phyloP scores from a whole-genome alignment of 2,329 filamentous ascomycete species.

The Talaromyces funiculosus region DNA sequence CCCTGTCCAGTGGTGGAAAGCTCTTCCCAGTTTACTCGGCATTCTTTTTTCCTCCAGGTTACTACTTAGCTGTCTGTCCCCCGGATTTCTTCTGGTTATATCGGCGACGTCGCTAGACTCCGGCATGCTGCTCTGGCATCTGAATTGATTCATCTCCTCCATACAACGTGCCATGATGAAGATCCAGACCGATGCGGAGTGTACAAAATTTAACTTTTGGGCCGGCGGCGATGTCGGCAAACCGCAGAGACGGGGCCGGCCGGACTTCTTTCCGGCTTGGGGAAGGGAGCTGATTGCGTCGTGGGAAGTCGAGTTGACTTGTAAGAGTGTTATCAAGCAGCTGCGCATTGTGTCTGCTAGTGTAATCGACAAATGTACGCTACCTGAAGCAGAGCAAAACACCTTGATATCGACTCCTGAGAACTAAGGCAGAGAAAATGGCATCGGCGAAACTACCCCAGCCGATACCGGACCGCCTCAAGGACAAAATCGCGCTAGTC shows the following conservation, averaged over 20 bases:
- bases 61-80: too few relatives aligned
- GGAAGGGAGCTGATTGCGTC: neutral
- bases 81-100: neutral
- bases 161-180: neutral
- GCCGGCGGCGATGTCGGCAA: neutral
- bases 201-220: neutral
- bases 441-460: neutral
- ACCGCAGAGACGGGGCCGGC: neutral
- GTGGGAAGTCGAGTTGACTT: neutral
- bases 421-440: neutral
- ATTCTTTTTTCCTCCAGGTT: neutral
- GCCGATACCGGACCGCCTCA: conserved; percentile 13
- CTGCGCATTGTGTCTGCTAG: neutral
- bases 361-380: neutral
- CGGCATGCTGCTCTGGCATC: neutral
- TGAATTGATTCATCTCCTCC: neutral
- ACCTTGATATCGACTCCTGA: too few relatives aligned
- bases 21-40: too few relatives aligned
- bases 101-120: neutral
- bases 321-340: neutral
- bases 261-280: neutral
- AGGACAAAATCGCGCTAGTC: conserved; percentile 10
- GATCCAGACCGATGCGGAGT: neutral
- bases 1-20: too few relatives aligned
- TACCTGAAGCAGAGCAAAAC: neutral